These are phyloP conservation scores for Aureobasidium sp. DNA, from an alignment of 2,329 filamentous ascomycete genomes.

Conservation along the genomic window DNA sequence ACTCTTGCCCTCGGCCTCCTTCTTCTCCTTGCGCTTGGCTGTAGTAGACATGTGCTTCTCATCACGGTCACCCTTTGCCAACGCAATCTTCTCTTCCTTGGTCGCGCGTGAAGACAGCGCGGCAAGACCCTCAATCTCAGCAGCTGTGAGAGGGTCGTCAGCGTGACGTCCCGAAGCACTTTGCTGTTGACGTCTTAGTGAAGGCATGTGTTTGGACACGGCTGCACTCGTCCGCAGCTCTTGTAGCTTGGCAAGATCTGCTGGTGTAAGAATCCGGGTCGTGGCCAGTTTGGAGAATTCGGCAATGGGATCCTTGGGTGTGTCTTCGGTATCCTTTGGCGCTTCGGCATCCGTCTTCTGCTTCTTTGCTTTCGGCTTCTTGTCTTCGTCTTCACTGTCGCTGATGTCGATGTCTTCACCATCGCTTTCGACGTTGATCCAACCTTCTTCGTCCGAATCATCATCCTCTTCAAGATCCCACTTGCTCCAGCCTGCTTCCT, in stretches of 20 bases:
- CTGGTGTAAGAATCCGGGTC: conserved; percentile 87
- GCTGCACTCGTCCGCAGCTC: conserved; percentile 72
- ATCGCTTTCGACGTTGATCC: conserved; percentile 85
- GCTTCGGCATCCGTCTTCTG: conserved; percentile 44
- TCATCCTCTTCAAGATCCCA: conserved; percentile 55
- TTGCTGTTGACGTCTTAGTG: conserved; percentile 34
- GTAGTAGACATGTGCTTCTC: conserved; percentile 68
- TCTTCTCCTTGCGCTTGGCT: conserved; percentile 78
- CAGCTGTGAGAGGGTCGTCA: conserved; percentile 84
- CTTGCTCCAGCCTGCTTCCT: conserved; percentile 46
- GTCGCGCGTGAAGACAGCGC: conserved; percentile 71
- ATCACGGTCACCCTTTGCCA: conserved; percentile 75
- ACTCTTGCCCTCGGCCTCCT: conserved; percentile 84
- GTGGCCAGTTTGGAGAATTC: conserved; percentile 69
- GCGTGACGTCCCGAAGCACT: conserved; percentile 52
- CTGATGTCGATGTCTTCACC: conserved; percentile 66
- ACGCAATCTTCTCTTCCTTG: conserved; percentile 80
- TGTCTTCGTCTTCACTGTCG: conserved; percentile 62
- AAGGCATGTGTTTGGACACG: conserved; percentile 54
- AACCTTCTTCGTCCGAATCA: conserved; percentile 72
- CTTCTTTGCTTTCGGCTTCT: conserved; percentile 57
- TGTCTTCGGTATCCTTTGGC: conserved; percentile 31
- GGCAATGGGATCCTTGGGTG: conserved; percentile 15
- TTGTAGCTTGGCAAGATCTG: conserved; percentile 88
- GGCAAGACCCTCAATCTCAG: conserved; percentile 82